Conservation (phyloP, 2,329 filamentous ascomycete genomes). For the Graphium sp. region DNA sequence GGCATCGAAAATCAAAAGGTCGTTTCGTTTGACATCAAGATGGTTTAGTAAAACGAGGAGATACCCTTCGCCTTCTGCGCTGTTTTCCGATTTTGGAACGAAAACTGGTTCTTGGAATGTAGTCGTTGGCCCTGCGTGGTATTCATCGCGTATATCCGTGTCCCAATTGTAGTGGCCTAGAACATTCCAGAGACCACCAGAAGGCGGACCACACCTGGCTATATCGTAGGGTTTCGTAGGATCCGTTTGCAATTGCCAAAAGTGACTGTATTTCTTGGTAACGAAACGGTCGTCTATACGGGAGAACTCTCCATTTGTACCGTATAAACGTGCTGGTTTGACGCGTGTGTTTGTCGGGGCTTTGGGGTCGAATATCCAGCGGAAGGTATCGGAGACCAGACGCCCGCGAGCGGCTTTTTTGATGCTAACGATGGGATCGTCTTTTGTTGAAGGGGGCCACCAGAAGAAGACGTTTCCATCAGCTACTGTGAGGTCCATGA, state of each 20-base stretch:
- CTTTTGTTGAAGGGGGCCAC: slow-evolving; percentile 19
- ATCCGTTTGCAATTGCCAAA: slow-evolving; percentile 24
- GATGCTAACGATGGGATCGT: slow-evolving; percentile 4
- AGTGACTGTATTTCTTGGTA: slow-evolving; percentile 24
- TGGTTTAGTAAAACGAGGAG: slow-evolving; percentile 26
- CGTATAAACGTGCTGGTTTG: slow-evolving; percentile 16
- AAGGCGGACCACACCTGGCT: slow-evolving; percentile 21
- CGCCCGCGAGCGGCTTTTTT: slow-evolving; percentile 1
- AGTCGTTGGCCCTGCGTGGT: slow-evolving; percentile 23
- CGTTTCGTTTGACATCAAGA: slow-evolving; percentile 24
- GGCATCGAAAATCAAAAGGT: slow-evolving; percentile 24
- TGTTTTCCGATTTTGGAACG: slow-evolving; percentile 21
- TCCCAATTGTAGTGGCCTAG: slow-evolving; percentile 26
- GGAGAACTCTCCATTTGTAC: slow-evolving; percentile 30
- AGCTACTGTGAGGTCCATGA: slow-evolving; percentile 23
- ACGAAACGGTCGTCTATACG: slow-evolving; percentile 29
- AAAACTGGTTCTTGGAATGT: slow-evolving; percentile 37
- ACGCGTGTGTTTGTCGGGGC: slow-evolving; percentile 18
- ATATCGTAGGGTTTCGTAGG: slow-evolving; percentile 22
- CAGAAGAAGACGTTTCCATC: slow-evolving; percentile 28
- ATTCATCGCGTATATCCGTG: slow-evolving; percentile 19
- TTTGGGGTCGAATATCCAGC: slow-evolving; percentile 6
- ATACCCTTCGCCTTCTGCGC: slow-evolving; percentile 31
- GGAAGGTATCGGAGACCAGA: slow-evolving; percentile 4
- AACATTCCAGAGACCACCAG: slow-evolving; percentile 26